Evolutionary conservation across 768 basidiomycete genomes (phyloP), one percentile per base, ranked within the genome.

Genomic region (Macrocybe gigantea): DNA sequence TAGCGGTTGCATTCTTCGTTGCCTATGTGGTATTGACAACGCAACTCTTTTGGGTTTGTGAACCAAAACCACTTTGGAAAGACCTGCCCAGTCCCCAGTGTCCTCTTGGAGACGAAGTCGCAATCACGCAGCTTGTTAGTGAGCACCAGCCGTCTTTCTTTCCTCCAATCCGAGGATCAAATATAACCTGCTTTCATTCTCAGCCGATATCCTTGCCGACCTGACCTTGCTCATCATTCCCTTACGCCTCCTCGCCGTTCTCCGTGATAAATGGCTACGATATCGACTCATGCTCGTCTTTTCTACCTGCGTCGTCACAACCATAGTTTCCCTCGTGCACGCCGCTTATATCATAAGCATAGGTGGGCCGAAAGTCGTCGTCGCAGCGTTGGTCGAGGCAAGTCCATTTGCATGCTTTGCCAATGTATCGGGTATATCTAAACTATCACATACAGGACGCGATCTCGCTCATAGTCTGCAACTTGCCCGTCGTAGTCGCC

Each of bases 261-360:
- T 78, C 15, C 61, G 61, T 22, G 68, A 71, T 45, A 59, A 57
- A 7, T 53, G 52, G 33, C 55, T 77, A 5, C 69, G 73, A 5
- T 56, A 63, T 2, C 69, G 68, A 13, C 64, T 74, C 36, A 65
- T 75, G 52, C 53, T 77, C 49, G 73, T 77, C 43, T 79, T 80
- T 58, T 79, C 78, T 11, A 68, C 79, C 9, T 75, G 75, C 43
- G 70, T 78, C 48, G 60, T 72, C 43, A 78, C 75, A 6, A 77
- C 71, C 5, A 55, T 73, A 32, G 68, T 67, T n/a, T 69, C 70
- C 2, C 53, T 72, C 10, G 70, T 77, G 3, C 77, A 78, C 38
- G 71, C 71, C 0, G 54, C 60, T 33, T 66, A 70, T 51, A 69
- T 79, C 45, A 56, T 70, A 13, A 49, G 8, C 14, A 54, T 34